A percentile compares a stretch with the other conserved stretches of the same genome.
Conservation (phyloP, 306 rosid species). For the Mimosa bimucronata region DNA sequence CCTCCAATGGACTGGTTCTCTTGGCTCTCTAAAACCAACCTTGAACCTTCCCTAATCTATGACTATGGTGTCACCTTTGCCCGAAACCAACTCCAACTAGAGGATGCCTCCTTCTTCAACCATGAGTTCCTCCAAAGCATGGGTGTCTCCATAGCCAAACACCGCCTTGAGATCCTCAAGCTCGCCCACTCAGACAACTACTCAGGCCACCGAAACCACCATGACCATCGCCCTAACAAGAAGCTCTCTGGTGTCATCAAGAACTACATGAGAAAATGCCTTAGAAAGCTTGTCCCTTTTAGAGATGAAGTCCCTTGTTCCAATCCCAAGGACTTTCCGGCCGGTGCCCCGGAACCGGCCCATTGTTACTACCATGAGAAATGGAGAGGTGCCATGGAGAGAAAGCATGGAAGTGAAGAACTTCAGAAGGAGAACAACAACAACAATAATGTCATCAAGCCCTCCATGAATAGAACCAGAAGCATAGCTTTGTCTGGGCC, state of each 20-base stretch:
- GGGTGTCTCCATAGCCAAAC: constrained; percentile 85
- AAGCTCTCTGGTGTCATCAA: constrained; percentile 50
- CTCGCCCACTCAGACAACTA: constrained; percentile 51
- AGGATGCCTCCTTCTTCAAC: constrained; percentile 66
- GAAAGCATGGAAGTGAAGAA: constrained; percentile 41
- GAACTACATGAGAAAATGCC: constrained; percentile 60
- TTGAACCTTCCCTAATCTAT: constrained; percentile 64
- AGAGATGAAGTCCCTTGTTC: constrained; percentile 14
- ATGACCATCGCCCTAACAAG: not conserved
- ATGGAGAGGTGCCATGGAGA: constrained; percentile 55
- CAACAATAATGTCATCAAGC: not conserved
- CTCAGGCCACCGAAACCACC: not conserved
- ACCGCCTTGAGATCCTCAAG: constrained; percentile 86
- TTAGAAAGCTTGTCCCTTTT: constrained; percentile 41
- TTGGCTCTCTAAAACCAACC: constrained; percentile 75
- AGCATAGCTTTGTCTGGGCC: constrained; percentile 77
- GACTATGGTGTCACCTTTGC: constrained; percentile 74
- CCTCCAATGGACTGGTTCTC: constrained; percentile 89
- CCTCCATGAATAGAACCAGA: constrained; percentile 38
- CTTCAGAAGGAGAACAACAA: constrained; percentile 30
- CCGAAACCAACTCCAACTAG: constrained; percentile 62
- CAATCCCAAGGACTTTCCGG: constrained; percentile 3
- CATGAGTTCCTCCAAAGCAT: constrained; percentile 86
- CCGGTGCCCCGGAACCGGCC: not conserved
- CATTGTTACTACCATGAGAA: constrained; percentile 46